phyloP scores from a whole-genome alignment of 345 rosid genomes.

The Melaleuca quinquenervia region DNA sequence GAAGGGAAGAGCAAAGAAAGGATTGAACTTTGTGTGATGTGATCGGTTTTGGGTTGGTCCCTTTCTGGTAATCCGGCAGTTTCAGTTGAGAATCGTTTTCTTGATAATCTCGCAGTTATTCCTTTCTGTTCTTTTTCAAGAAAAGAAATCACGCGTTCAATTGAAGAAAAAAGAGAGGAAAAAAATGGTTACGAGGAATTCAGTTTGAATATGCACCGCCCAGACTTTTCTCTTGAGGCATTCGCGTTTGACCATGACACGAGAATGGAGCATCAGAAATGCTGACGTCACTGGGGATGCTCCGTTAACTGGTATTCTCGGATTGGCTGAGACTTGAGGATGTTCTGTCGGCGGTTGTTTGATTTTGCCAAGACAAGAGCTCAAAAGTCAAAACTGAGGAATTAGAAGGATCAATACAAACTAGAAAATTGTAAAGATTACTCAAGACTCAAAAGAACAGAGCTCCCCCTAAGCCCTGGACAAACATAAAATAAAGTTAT shows the following conservation, averaged over 20 bases:
- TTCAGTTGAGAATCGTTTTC: not conserved
- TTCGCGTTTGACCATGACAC: not conserved
- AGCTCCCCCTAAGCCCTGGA: not conserved
- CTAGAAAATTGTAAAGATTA: not conserved
- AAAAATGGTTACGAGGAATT: too few relatives aligned
- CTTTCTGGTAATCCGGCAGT: not conserved
- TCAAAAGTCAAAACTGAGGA: not conserved
- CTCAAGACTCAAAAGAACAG: not conserved
- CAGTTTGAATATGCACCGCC: too few relatives aligned
- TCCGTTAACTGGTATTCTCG: not conserved
- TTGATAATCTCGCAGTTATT: too few relatives aligned
- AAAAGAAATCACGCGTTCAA: too few relatives aligned
- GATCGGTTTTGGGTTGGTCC: not conserved
- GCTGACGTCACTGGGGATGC: not conserved
- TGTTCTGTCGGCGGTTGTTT: not conserved
- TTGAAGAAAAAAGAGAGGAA: too few relatives aligned
- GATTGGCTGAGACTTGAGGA: not conserved
- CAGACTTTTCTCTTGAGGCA: not conserved
- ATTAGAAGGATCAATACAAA: not conserved
- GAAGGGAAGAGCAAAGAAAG: too few relatives aligned
- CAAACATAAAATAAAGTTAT: not conserved
- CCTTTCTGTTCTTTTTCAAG: too few relatives aligned
- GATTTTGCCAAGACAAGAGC: not conserved
- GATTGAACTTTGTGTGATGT: not conserved
- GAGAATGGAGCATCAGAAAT: not conserved